Evolutionary conservation across 2,329 filamentous ascomycete species (phyloP).

Genomic region (Fusarium annulatum): DNA sequence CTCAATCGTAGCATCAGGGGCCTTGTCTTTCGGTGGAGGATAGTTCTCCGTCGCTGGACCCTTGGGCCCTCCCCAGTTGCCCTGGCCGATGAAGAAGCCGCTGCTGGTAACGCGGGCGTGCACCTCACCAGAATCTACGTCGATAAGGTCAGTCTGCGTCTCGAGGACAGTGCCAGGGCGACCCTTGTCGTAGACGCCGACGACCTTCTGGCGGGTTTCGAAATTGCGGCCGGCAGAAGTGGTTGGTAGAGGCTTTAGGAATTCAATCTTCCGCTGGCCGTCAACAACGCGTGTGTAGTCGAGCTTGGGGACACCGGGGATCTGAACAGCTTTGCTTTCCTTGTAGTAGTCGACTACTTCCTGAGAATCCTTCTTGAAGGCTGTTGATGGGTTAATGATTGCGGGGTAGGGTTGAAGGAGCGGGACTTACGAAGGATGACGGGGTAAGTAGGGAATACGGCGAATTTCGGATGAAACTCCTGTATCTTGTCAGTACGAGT

Average conservation of each 20-base stretch:
- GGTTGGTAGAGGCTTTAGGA: constrained; percentile 51
- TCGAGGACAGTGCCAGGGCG: constrained; percentile 47
- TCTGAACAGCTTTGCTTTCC: constrained; percentile 48
- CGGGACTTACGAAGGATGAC: constrained; percentile 50
- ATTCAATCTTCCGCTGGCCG: constrained; percentile 54
- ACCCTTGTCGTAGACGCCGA: constrained; percentile 59
- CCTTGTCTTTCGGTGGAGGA: constrained; percentile 46
- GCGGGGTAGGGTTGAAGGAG: too few relatives aligned
- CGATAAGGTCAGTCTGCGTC: constrained; percentile 53
- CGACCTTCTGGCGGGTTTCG: constrained; percentile 53
- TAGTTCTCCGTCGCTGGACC: constrained; percentile 50
- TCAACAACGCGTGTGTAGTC: constrained; percentile 56
- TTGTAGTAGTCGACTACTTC: constrained; percentile 57
- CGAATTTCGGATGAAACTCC: constrained; percentile 57
- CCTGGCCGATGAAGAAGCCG: constrained; percentile 58
- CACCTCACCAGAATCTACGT: constrained; percentile 51
- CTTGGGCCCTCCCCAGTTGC: constrained; percentile 57
- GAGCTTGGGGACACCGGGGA: constrained; percentile 55
- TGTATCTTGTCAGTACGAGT: constrained; percentile 54
- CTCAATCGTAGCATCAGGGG: constrained; percentile 52
- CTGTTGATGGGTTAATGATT: constrained; percentile 2
- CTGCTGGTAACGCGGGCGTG: constrained; percentile 54
- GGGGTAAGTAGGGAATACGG: constrained; percentile 59
- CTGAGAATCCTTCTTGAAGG: constrained; percentile 58
- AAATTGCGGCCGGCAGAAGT: constrained; percentile 51